Evolutionary conservation across 2,329 filamentous ascomycete genomes (phyloP).

Genomic region (Aspergillus sp.): DNA sequence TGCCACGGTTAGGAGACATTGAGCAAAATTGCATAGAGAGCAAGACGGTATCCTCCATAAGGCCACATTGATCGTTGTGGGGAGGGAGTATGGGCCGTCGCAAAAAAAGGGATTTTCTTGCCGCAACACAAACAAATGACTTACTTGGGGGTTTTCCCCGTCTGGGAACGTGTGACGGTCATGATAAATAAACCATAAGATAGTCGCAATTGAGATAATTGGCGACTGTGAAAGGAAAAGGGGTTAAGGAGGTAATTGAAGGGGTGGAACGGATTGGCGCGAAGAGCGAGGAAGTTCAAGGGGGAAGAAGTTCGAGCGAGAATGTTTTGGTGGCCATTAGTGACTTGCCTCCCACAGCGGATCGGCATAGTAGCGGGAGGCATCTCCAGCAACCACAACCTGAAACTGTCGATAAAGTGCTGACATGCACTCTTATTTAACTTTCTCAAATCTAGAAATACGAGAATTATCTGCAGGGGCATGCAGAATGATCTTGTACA

Average conservation of each 20-base stretch:
- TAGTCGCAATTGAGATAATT: not conserved
- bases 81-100: not conserved
- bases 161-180: conserved; percentile 51
- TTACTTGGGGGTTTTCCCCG: conserved; percentile 52
- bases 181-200: conserved; percentile 29
- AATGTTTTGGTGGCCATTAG: not conserved
- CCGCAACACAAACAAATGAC: conserved; percentile 20
- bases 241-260: not conserved
- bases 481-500: no score
- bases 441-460: no score
- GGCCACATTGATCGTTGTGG: not conserved
- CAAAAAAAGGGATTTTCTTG: conserved; percentile 4
- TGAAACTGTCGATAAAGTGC: not conserved
- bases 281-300: conserved; percentile 5
- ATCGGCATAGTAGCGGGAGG: not conserved
- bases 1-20: conserved; percentile 2
- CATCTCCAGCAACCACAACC: not conserved
- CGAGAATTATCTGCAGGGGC: no score
- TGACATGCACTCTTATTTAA: not conserved
- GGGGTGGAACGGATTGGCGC: conserved; percentile 1
- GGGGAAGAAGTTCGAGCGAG: conserved; percentile 5
- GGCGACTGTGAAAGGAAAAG: conserved; percentile 2
- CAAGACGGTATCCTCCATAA: not conserved
- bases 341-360: not conserved
- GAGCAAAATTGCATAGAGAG: not conserved